Conservation (phyloP, 805 yeast genomes). For the Danielozyma ontarioensis region DNA sequence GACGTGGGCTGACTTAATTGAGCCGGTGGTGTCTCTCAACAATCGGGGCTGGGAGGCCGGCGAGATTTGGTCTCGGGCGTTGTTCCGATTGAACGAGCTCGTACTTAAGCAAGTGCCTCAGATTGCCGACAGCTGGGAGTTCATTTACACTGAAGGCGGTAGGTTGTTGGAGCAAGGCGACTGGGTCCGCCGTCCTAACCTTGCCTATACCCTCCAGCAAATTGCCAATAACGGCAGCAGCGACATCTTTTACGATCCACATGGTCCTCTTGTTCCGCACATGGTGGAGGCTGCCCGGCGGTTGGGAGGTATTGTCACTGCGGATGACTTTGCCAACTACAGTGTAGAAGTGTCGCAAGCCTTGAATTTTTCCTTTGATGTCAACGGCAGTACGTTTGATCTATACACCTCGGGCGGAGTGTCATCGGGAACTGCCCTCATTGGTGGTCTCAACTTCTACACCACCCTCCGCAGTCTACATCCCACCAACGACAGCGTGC, state of each 20-base stretch:
- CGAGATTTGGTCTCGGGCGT: constrained; percentile 23
- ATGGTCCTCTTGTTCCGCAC: constrained; percentile 64
- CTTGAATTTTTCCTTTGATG: constrained; percentile 20
- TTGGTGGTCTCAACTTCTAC: constrained; percentile 69
- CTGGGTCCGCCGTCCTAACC: constrained; percentile 47
- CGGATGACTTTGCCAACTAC: constrained; percentile 65
- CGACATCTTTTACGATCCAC: constrained; percentile 78
- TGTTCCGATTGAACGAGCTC: constrained; percentile 16
- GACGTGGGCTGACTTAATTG: constrained; percentile 65
- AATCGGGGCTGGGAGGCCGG: constrained; percentile 53
- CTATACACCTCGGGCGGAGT: constrained; percentile 57
- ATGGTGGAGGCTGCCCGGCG: constrained; percentile 46
- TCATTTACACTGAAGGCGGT: constrained; percentile 33
- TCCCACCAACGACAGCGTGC: constrained; percentile 9
- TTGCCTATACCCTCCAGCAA: constrained; percentile 61
- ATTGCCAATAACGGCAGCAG: constrained; percentile 76
- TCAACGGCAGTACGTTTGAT: constrained; percentile 13
- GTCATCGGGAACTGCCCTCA: constrained; percentile 77
- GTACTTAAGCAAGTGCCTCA: constrained; percentile 23
- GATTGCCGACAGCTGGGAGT: constrained; percentile 49
- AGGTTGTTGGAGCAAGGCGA: constrained; percentile 51
- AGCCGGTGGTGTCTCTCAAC: constrained; percentile 69
- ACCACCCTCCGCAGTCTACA: constrained; percentile 25
- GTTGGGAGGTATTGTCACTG: constrained; percentile 63
- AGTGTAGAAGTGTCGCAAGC: constrained; percentile 44